Conservation (phyloP, 306 rosid genomes). For the Prosopis cineraria region DNA sequence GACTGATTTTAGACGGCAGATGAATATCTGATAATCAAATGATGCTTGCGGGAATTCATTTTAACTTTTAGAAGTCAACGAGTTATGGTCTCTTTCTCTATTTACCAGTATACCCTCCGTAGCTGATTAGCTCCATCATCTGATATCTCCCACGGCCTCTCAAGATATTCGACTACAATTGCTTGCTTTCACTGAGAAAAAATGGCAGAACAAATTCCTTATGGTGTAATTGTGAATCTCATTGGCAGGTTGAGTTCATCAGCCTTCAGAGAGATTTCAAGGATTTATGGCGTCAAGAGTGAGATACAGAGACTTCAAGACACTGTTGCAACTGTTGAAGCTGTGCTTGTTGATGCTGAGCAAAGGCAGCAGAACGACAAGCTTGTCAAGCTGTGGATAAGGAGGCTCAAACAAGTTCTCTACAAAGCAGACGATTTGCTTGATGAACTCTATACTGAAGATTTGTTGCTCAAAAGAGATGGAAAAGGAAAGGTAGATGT, state of each 20-base stretch:
- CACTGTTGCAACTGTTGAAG: background rate
- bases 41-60: too few species aligned
- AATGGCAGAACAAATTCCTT: background rate
- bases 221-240: background rate
- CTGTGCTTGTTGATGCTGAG: background rate
- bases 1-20: too few species aligned
- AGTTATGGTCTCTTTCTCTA: too few species aligned
- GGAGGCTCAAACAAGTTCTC: background rate
- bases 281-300: background rate
- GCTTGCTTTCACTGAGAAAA: too few species aligned
- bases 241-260: background rate
- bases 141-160: too few species aligned
- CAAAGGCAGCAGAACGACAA: background rate
- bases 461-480: background rate
- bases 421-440: constrained; percentile 1
- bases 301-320: background rate
- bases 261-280: background rate
- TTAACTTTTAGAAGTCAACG: too few species aligned
- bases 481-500: background rate
- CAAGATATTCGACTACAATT: too few species aligned
- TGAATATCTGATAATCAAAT: too few species aligned
- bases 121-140: too few species aligned
- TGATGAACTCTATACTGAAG: background rate
- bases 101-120: too few species aligned
- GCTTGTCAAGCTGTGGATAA: background rate